phyloP scores from a whole-genome alignment of 2,329 filamentous ascomycete genomes.

The Penicillium rolfsii region DNA sequence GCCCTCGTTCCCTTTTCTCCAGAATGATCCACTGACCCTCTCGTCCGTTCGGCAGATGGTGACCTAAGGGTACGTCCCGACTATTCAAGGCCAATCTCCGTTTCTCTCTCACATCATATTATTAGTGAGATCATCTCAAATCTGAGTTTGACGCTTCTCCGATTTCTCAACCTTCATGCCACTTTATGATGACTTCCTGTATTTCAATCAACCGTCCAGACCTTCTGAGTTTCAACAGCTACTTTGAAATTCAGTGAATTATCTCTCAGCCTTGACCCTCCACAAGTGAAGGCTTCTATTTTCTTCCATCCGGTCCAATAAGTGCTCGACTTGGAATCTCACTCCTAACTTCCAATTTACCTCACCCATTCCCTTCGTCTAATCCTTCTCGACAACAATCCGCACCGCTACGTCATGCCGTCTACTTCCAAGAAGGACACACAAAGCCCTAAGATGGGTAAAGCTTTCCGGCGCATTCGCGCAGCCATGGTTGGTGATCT shows the following conservation, averaged over 20 bases:
- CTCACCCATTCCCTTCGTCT: neutral
- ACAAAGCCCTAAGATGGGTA: slow-evolving; percentile 38
- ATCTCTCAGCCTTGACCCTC: neutral
- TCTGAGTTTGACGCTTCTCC: neutral
- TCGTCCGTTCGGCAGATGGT: neutral
- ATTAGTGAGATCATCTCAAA: neutral
- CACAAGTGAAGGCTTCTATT: neutral
- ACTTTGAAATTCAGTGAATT: neutral
- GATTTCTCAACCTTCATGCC: neutral
- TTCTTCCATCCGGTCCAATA: neutral
- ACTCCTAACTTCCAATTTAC: neutral
- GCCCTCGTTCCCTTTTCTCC: neutral
- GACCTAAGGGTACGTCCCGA: neutral
- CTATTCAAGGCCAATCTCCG: neutral
- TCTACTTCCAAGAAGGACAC: neutral
- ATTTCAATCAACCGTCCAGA: neutral
- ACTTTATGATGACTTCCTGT: neutral
- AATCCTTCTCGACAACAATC: neutral
- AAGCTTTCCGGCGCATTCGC: slow-evolving; percentile 55
- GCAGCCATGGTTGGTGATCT: slow-evolving; percentile 65
- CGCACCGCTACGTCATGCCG: neutral
- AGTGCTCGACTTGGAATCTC: neutral
- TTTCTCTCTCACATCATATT: neutral
- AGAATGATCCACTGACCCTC: too few relatives aligned
- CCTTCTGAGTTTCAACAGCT: neutral